Evolutionary conservation across 768 basidiomycete species (phyloP).

Genomic region (Termitomyces sp.): DNA sequence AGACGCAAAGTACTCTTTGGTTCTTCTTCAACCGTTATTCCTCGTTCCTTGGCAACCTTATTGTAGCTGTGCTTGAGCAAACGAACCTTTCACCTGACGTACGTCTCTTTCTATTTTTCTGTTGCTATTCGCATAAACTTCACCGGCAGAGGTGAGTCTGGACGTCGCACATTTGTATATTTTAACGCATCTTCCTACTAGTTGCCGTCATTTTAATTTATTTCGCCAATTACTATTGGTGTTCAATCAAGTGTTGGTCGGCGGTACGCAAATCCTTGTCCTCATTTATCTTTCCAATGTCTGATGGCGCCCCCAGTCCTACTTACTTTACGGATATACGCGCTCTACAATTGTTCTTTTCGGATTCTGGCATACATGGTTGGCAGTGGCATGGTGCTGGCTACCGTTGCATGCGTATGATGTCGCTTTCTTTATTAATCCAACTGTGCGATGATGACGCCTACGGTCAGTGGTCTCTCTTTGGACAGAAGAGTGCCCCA

Average conservation of each 20-base stretch:
- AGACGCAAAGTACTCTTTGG: slow-evolving; percentile 31
- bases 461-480: slow-evolving; percentile 35
- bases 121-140: neutral
- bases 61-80: slow-evolving; percentile 25
- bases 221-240: slow-evolving; percentile 39
- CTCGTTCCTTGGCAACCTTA: slow-evolving; percentile 34
- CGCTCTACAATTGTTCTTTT: slow-evolving; percentile 39
- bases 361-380: slow-evolving; percentile 32
- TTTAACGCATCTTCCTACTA: slow-evolving; percentile 12
- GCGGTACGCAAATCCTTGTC: slow-evolving; percentile 27
- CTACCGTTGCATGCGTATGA: slow-evolving; percentile 30
- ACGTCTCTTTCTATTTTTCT: slow-evolving; percentile 1
- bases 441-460: neutral
- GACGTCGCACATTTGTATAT: neutral
- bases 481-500: slow-evolving; percentile 29
- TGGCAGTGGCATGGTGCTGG: slow-evolving; percentile 24
- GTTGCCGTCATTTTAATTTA: slow-evolving; percentile 33
- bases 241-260: slow-evolving; percentile 39
- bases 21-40: slow-evolving; percentile 50
- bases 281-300: neutral
- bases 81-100: slow-evolving; percentile 20
- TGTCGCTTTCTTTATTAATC: slow-evolving; percentile 3
- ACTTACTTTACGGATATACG: slow-evolving; percentile 43
- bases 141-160: slow-evolving; percentile 12
- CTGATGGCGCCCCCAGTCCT: slow-evolving; percentile 25